These are phyloP conservation scores for Starmerella lactis-condensi DNA, from an alignment of 805 yeast species.

Conservation along the genomic window DNA sequence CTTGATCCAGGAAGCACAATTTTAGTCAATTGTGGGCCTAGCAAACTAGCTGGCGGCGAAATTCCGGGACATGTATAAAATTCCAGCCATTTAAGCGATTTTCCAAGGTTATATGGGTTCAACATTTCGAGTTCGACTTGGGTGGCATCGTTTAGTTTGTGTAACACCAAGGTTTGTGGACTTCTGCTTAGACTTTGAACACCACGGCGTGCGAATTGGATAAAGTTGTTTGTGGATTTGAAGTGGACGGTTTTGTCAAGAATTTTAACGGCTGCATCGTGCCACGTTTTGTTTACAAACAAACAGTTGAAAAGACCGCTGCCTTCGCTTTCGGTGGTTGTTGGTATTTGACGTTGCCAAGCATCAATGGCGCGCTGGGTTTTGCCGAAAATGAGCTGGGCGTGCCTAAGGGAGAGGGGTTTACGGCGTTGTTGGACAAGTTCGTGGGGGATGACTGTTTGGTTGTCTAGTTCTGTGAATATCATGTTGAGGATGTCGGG, in stretches of 20 bases:
- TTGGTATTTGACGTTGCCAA: slow-evolving; percentile 22
- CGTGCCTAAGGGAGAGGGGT: slow-evolving; percentile 53
- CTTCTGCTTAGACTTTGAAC: slow-evolving; percentile 13
- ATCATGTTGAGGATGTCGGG: slow-evolving; percentile 61
- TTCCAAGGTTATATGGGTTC: slow-evolving; percentile 26
- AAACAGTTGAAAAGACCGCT: slow-evolving; percentile 40
- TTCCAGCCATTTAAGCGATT: slow-evolving; percentile 48
- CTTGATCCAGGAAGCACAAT: slow-evolving; percentile 56
- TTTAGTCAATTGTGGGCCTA: slow-evolving; percentile 27
- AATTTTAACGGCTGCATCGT: slow-evolving; percentile 34
- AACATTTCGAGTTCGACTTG: slow-evolving; percentile 38
- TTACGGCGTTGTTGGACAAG: slow-evolving; percentile 40
- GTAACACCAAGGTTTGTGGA: slow-evolving; percentile 37
- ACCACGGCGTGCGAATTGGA: slow-evolving; percentile 24
- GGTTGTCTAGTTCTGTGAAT: slow-evolving; percentile 40
- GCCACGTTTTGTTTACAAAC: slow-evolving; percentile 51
- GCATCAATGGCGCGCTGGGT: slow-evolving; percentile 30
- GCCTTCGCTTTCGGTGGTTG: slow-evolving; percentile 9
- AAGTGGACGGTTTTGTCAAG: slow-evolving; percentile 41
- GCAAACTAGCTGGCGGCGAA: slow-evolving; percentile 35
- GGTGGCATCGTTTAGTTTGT: slow-evolving; percentile 39
- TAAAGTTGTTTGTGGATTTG: slow-evolving; percentile 30
- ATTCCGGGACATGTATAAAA: slow-evolving; percentile 65
- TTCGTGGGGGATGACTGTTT: slow-evolving; percentile 42
- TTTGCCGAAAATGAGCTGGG: slow-evolving; percentile 45